A percentile compares a stretch with the other conserved stretches of the same genome.
These are phyloP conservation scores for Mycena indigotica DNA, from an alignment of 768 basidiomycete genomes.

Conservation along the genomic window DNA sequence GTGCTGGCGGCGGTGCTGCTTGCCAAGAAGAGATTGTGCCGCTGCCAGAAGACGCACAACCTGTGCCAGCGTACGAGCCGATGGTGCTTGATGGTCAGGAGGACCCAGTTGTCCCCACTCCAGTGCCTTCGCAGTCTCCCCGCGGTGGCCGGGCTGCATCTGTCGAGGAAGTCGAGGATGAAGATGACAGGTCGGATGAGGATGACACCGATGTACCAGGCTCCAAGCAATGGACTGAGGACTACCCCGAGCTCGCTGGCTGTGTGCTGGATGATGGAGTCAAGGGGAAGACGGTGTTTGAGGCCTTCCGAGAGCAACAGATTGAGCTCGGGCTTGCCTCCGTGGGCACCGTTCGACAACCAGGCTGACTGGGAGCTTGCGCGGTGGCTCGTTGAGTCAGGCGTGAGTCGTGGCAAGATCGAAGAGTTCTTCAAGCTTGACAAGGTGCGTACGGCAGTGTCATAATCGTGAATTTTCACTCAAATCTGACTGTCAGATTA, in stretches of 20 bases:
- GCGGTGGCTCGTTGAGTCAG: conserved; percentile 10
- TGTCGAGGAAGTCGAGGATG: conserved; percentile 11
- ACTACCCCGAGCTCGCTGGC: conserved; percentile 5
- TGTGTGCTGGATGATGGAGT: not conserved
- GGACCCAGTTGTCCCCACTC: not conserved
- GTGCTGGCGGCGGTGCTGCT: not conserved
- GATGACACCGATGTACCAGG: conserved; percentile 5
- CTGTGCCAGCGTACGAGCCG: not conserved
- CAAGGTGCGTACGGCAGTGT: not conserved
- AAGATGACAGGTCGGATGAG: conserved; percentile 15
- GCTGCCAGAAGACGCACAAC: not conserved
- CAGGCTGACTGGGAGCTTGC: conserved; percentile 17
- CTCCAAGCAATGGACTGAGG: conserved; percentile 3
- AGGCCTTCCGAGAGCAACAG: conserved; percentile 3
- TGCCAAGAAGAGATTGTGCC: too few relatives aligned
- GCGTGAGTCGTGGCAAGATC: conserved; percentile 5
- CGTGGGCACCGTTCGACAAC: conserved; percentile 9
- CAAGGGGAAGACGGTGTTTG: conserved; percentile 5
- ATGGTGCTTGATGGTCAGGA: not conserved
- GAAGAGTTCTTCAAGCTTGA: conserved; percentile 10
- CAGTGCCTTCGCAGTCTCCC: not conserved
- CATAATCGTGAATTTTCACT: not conserved
- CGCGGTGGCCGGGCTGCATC: not conserved
- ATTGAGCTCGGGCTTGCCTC: not conserved
- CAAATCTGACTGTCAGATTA: not conserved